Evolutionary conservation across 2,329 filamentous ascomycete species (phyloP), one percentile per base, ranked within the genome.

Genomic region (Diaporthe batatas): DNA sequence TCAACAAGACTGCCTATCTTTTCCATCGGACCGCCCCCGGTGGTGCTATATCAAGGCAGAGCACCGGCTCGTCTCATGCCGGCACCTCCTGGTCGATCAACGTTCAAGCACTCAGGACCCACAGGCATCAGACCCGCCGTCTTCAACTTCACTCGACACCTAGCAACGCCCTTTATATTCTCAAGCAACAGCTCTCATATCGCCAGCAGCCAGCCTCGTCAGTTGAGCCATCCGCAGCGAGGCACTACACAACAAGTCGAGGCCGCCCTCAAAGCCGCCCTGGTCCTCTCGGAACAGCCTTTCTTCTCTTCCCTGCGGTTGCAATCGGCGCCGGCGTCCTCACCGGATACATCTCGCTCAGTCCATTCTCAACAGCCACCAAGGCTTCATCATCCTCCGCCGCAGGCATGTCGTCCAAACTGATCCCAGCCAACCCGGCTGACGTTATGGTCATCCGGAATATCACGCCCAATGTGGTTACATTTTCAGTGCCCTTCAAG

Each of bases 371-470:
- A 25, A 62, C 70, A 21, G 44, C 70, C 18, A 32, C 51, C 42
- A 42, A 62, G 36, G 18, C 44, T 25, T 59, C 21, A 8, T 57
- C 62, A 14, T 36, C 32, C 36, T 71, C 44, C n/a, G 65, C 14
- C 58, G 55, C 76, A 77, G 79, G 69, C 76, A 92, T 92, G 90
- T 89, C 90, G 71, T 85, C 86, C 10, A 88, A 91, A 78, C 88
- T 94, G 71, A 88, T 93, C 72, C 92, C 92, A 6, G 78, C 84
- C 21, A 91, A 96, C 78, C 95, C 95, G 16, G 89, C 91, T 23
- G 90, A 94, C 79, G 91, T 96, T 75, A 97, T 98, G 92, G 94
- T 98, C 74, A 96, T 97, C 79, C 93, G 96, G 75, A 89, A 95
- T 77, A 84, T 98, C 77, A 94, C 93, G 2, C 93, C 94, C 18